phyloP scores from a whole-genome alignment of 2,329 filamentous ascomycete genomes.

The Cytospora paraplurivora region DNA sequence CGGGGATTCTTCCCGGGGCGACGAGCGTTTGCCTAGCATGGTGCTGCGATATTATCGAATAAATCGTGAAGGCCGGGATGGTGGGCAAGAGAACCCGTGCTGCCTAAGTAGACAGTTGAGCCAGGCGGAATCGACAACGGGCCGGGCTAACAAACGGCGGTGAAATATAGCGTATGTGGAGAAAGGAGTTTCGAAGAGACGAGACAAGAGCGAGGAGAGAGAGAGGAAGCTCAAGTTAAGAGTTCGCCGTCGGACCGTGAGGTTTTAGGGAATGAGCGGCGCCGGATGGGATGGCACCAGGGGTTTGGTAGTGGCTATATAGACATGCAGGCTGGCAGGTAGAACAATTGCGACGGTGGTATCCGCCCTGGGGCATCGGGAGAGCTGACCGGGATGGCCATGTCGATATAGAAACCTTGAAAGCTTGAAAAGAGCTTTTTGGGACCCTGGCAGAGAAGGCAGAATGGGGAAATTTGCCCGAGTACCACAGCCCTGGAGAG shows the following conservation, averaged over 20 bases:
- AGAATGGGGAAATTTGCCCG: too few species aligned
- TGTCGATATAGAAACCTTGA: too few species aligned
- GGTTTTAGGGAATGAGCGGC: slow-evolving; percentile 14
- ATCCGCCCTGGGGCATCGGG: neutral
- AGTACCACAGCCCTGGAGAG: too few species aligned
- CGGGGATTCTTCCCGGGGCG: slow-evolving; percentile 10
- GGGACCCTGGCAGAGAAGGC: too few species aligned
- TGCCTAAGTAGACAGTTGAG: neutral
- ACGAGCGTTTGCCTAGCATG: slow-evolving; percentile 18
- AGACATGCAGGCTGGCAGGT: neutral
- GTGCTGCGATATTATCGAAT: neutral
- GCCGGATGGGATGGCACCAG: slow-evolving; percentile 14
- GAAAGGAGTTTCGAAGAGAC: neutral
- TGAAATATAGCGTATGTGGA: neutral
- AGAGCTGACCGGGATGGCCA: neutral
- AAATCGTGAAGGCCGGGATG: neutral
- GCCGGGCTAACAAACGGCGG: neutral
- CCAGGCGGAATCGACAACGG: neutral
- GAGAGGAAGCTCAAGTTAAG: neutral
- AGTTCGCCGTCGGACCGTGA: neutral
- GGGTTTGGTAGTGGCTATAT: slow-evolving; percentile 16
- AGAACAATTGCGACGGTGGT: slow-evolving; percentile 14
- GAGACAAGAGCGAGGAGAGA: neutral
- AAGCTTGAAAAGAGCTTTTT: too few species aligned
- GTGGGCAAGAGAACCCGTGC: neutral